Evolutionary conservation across 2,329 filamentous ascomycete species (phyloP).

Genomic region (Trichophyton equinum): DNA sequence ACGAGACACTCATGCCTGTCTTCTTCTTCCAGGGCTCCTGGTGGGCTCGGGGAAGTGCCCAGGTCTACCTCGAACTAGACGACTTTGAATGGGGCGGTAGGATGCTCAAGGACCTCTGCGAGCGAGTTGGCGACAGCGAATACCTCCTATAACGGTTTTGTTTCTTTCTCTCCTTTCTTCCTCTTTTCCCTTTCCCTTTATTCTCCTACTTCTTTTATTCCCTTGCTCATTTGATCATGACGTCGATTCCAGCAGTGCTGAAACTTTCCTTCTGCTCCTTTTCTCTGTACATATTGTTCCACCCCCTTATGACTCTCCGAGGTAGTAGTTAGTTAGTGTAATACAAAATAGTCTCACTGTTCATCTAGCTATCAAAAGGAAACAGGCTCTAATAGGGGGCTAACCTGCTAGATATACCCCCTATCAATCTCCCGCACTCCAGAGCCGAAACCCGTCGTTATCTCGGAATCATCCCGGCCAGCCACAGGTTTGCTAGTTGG

Average conservation of each 20-base stretch:
- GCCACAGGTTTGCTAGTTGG: too few species aligned
- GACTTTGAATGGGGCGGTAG: slow-evolving; percentile 63
- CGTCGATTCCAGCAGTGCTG: background rate
- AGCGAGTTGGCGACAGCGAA: slow-evolving; percentile 29
- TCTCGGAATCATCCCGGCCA: too few species aligned
- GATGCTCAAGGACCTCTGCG: slow-evolving; percentile 46
- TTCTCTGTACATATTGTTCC: background rate
- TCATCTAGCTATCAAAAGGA: too few species aligned
- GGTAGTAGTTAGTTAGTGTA: too few species aligned
- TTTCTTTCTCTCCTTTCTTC: background rate
- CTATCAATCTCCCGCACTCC: too few species aligned
- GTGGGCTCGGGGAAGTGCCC: slow-evolving; percentile 64
- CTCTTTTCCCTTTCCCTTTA: background rate
- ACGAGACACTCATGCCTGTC: slow-evolving; percentile 58
- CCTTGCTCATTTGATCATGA: background rate
- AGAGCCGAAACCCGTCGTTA: too few species aligned
- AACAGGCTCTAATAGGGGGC: too few species aligned
- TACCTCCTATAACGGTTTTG: background rate
- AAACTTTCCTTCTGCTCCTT: background rate
- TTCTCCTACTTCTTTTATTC: background rate
- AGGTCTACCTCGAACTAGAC: slow-evolving; percentile 66
- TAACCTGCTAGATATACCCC: too few species aligned
- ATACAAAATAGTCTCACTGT: too few species aligned
- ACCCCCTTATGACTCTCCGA: background rate
- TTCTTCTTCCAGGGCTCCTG: slow-evolving; percentile 48